Evolutionary conservation across 2,329 filamentous ascomycete species (phyloP).

Genomic region (Biscogniauxia mediterranea): DNA sequence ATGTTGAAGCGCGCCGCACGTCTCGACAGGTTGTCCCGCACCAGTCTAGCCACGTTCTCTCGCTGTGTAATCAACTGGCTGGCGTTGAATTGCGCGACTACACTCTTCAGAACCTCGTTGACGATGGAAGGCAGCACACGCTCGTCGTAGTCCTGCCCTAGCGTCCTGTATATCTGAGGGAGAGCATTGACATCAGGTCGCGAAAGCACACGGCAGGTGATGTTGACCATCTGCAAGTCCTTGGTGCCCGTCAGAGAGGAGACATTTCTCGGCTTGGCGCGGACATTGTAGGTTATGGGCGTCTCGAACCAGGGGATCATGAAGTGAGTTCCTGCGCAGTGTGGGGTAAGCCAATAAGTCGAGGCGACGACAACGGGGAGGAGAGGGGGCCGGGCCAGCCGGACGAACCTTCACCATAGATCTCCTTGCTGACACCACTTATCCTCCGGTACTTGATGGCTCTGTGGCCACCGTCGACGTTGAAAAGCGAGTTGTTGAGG

Average conservation of each 20-base stretch:
- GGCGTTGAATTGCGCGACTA: slow-evolving; percentile 98
- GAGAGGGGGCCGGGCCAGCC: background rate
- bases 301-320: slow-evolving; percentile 97
- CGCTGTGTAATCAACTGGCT: slow-evolving; percentile 98
- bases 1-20: slow-evolving; percentile 97
- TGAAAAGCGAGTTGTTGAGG: slow-evolving; percentile 64
- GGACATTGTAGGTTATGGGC: slow-evolving; percentile 94
- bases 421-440: slow-evolving; percentile 92
- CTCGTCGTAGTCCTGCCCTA: slow-evolving; percentile 96
- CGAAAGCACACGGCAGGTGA: slow-evolving; percentile 98
- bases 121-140: slow-evolving; percentile 95
- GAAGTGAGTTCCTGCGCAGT: slow-evolving; percentile 75
- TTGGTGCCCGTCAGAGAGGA: slow-evolving; percentile 97
- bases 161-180: slow-evolving; percentile 94
- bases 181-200: slow-evolving; percentile 83
- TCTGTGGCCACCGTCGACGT: slow-evolving; percentile 96
- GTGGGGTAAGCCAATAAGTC: slow-evolving; percentile 20
- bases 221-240: slow-evolving; percentile 99
- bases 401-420: slow-evolving; percentile 82
- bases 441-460: slow-evolving; percentile 97
- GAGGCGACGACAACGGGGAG: background rate
- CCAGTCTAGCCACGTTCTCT: slow-evolving; percentile 90
- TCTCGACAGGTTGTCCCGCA: slow-evolving; percentile 87
- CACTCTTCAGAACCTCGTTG: slow-evolving; percentile 97
- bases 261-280: slow-evolving; percentile 94